phyloP scores from a whole-genome alignment of 2,329 filamentous ascomycete species.

The Colletotrichum chlorophyti region DNA sequence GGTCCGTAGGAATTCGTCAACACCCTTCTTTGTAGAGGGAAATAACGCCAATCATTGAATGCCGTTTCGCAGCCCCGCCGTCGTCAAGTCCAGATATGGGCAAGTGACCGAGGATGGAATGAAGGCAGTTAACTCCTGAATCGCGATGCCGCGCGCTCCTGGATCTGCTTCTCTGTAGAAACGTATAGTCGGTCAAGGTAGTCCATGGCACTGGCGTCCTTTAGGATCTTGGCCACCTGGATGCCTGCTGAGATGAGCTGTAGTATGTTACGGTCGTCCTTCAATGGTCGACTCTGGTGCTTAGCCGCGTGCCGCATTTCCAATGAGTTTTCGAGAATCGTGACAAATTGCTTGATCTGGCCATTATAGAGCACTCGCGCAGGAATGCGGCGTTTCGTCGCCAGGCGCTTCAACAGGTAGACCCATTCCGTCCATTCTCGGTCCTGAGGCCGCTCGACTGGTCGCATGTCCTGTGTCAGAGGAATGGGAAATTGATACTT shows the following conservation, averaged over 20 bases:
- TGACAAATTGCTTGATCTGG: slow-evolving; percentile 91
- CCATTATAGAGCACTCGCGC: slow-evolving; percentile 85
- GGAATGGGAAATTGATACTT: slow-evolving; percentile 92
- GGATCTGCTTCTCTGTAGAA: slow-evolving; percentile 80
- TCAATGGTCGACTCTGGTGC: slow-evolving; percentile 81
- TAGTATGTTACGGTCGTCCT: slow-evolving; percentile 88
- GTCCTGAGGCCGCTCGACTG: slow-evolving; percentile 75
- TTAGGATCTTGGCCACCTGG: slow-evolving; percentile 86
- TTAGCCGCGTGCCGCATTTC: slow-evolving; percentile 88
- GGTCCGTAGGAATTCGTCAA: slow-evolving; percentile 21
- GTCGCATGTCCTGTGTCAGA: slow-evolving; percentile 81
- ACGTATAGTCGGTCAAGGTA: slow-evolving; percentile 83
- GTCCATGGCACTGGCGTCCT: slow-evolving; percentile 84
- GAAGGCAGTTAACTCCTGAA: slow-evolving; percentile 42
- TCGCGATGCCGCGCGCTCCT: slow-evolving; percentile 63
- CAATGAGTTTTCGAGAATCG: slow-evolving; percentile 85
- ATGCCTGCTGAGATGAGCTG: slow-evolving; percentile 87
- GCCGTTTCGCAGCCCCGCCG: no score
- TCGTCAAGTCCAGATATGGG: background rate
- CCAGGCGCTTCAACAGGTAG: slow-evolving; percentile 82
- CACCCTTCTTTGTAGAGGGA: background rate
- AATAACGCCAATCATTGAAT: background rate
- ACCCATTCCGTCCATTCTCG: slow-evolving; percentile 94
- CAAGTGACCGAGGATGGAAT: background rate
- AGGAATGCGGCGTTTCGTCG: slow-evolving; percentile 85